These are phyloP conservation scores for Microbotryum silenes-acaulis DNA, from an alignment of 1,284 basidiomycete genomes.

Conservation along the genomic window DNA sequence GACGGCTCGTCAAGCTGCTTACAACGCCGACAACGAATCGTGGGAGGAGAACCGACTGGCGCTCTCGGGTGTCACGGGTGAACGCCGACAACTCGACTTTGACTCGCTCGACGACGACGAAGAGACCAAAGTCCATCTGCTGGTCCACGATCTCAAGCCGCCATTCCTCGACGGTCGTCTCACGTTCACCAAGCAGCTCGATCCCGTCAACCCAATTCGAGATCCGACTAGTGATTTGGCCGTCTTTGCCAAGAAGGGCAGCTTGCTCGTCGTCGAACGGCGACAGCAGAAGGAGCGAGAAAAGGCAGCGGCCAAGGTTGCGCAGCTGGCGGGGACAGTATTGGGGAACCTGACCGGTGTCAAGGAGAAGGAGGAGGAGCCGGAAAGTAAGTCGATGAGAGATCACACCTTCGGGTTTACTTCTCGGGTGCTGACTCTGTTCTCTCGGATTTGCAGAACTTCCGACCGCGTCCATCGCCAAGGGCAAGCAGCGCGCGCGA, in stretches of 20 bases:
- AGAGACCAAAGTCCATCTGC: slow-evolving; percentile 90
- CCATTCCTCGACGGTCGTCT: slow-evolving; percentile 96
- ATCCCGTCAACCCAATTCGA: slow-evolving; percentile 92
- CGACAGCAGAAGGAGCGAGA: slow-evolving; percentile 91
- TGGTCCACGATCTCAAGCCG: slow-evolving; percentile 94
- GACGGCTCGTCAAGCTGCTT: slow-evolving; percentile 87
- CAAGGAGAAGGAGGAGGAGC: slow-evolving; percentile 72
- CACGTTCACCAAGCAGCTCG: slow-evolving; percentile 92
- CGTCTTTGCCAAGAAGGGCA: slow-evolving; percentile 90
- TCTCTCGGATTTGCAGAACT: slow-evolving; percentile 17
- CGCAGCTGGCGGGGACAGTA: slow-evolving; percentile 81
- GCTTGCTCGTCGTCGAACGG: slow-evolving; percentile 84
- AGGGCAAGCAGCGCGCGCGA: slow-evolving; percentile 44
- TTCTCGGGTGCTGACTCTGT: neutral
- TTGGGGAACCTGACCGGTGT: slow-evolving; percentile 97
- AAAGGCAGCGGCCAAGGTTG: slow-evolving; percentile 90
- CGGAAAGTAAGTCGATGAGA: slow-evolving; percentile 8
- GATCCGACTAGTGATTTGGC: slow-evolving; percentile 94
- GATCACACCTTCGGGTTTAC: neutral
- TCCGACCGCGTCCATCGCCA: slow-evolving; percentile 51
- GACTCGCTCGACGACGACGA: slow-evolving; percentile 77
- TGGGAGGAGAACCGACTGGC: slow-evolving; percentile 99
- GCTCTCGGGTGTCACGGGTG: slow-evolving; percentile 82
- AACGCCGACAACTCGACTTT: slow-evolving; percentile 66
- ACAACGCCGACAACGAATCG: slow-evolving; percentile 92